Conservation (phyloP, 371 early-diverging fungal species). For the Blakeslea trispora region DNA sequence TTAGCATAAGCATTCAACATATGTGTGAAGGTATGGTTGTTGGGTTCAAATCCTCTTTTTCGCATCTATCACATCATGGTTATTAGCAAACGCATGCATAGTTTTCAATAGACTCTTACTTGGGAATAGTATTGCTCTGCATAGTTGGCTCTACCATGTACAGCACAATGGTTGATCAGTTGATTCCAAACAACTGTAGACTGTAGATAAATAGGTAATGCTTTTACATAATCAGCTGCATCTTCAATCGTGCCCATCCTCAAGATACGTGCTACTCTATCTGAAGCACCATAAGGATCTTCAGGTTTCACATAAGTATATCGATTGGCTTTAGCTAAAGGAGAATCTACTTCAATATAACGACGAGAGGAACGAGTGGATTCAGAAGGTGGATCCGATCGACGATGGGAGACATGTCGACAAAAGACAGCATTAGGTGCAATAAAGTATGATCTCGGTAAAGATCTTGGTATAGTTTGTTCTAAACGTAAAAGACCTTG, state of each 20-base stretch:
- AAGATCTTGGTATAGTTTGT: too few relatives aligned
- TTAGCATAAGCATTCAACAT: conserved; percentile 24
- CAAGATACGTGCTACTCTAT: conserved; percentile 17
- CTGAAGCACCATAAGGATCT: conserved; percentile 29
- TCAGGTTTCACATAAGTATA: conserved; percentile 23
- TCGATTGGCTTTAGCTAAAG: conserved; percentile 19
- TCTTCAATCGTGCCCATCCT: conserved; percentile 18
- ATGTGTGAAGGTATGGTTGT: conserved; percentile 38
- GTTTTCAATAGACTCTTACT: conserved; percentile 11
- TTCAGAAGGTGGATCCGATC: neutral
- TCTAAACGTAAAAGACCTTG: too few relatives aligned
- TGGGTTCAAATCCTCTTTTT: conserved; percentile 34
- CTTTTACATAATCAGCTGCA: conserved; percentile 22
- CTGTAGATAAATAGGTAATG: conserved; percentile 27
- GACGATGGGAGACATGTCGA: too few relatives aligned
- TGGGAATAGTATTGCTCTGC: conserved; percentile 23
- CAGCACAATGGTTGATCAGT: conserved; percentile 25
- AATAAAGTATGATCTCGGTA: too few relatives aligned
- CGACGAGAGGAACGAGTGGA: neutral
- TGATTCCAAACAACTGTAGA: conserved; percentile 32
- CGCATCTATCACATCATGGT: conserved; percentile 28
- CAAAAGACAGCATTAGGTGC: too few relatives aligned
- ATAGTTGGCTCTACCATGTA: conserved; percentile 19
- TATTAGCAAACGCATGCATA: too few relatives aligned
- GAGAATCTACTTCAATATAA: conserved; percentile 23